A percentile compares a stretch with the other conserved stretches of the same genome.
These are phyloP conservation scores for Candida adriatica DNA, from an alignment of 805 yeast genomes.

Conservation along the genomic window DNA sequence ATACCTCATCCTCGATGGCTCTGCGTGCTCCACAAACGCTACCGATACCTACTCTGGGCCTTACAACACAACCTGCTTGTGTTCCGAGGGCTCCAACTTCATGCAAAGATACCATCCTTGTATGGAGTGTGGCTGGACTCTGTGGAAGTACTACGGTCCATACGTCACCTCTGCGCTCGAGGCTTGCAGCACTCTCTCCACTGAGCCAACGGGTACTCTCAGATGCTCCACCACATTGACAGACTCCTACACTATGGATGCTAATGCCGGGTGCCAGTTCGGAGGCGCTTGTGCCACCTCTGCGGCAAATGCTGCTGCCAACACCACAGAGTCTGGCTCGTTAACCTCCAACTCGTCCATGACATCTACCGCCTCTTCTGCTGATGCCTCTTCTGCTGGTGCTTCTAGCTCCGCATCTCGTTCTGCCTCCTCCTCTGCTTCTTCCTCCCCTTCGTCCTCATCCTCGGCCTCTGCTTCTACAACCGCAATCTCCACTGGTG, in stretches of 20 bases:
- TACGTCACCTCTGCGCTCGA: conserved; percentile 25
- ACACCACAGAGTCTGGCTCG: not conserved
- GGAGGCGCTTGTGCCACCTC: conserved; percentile 10
- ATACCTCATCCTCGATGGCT: conserved; percentile 25
- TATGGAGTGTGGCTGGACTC: conserved; percentile 34
- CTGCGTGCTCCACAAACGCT: conserved; percentile 20
- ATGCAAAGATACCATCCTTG: conserved; percentile 23
- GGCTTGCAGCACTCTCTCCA: conserved; percentile 22
- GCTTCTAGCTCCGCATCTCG: not conserved
- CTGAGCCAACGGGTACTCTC: conserved; percentile 30
- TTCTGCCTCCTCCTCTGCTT: not conserved
- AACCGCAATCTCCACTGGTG: conserved; percentile 2
- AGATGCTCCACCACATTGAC: conserved; percentile 20
- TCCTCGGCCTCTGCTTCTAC: conserved; percentile 1
- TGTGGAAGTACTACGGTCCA: conserved; percentile 29
- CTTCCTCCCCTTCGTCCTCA: not conserved
- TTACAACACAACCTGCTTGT: conserved; percentile 26
- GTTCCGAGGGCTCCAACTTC: conserved; percentile 24
- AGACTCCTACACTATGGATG: conserved; percentile 12
- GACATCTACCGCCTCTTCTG: not conserved
- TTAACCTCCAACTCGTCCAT: not conserved
- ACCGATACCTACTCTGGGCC: conserved; percentile 20
- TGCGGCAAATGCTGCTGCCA: not conserved
- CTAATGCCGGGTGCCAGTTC: conserved; percentile 9
- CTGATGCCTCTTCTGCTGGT: not conserved